Percentiles rank a stretch among this genome's conserved stretches.
Conservation (phyloP, 306 rosid genomes). For the Mimosa bimucronata region DNA sequence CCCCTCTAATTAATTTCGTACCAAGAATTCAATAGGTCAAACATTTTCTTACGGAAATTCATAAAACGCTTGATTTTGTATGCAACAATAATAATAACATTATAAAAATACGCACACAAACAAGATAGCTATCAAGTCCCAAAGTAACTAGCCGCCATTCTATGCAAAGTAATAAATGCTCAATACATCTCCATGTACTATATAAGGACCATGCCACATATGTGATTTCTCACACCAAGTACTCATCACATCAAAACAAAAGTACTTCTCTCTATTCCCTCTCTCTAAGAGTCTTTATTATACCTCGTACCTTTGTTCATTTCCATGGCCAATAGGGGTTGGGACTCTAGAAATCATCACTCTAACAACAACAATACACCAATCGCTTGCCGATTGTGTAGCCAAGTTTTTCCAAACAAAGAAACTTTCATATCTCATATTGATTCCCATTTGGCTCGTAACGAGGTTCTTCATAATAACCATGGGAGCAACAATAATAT, state of each 20-base stretch:
- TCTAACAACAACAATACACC: background rate
- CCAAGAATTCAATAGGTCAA: slow-evolving; percentile 36
- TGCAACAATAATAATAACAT: background rate
- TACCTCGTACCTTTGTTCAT: background rate
- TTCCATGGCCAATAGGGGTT: slow-evolving; percentile 34
- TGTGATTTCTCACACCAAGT: background rate
- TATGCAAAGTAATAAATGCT: slow-evolving; percentile 25
- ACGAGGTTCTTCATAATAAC: slow-evolving; percentile 26
- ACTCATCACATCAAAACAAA: too few species aligned
- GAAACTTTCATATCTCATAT: slow-evolving; percentile 61
- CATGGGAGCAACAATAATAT: background rate
- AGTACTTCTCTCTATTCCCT: background rate
- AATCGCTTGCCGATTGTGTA: slow-evolving; percentile 61
- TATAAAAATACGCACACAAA: background rate
- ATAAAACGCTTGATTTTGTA: slow-evolving; percentile 14
- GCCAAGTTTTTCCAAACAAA: slow-evolving; percentile 37
- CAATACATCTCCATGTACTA: slow-evolving; percentile 16
- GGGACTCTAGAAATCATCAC: background rate
- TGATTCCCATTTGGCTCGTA: slow-evolving; percentile 55
- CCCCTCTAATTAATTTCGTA: background rate
- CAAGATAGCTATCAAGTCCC: slow-evolving; percentile 3
- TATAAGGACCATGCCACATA: background rate
- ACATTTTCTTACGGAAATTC: background rate
- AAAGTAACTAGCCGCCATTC: background rate
- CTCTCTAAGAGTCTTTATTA: background rate